phyloP scores from a whole-genome alignment of 2,329 filamentous ascomycete genomes.

The Ophiostoma perfectum region DNA sequence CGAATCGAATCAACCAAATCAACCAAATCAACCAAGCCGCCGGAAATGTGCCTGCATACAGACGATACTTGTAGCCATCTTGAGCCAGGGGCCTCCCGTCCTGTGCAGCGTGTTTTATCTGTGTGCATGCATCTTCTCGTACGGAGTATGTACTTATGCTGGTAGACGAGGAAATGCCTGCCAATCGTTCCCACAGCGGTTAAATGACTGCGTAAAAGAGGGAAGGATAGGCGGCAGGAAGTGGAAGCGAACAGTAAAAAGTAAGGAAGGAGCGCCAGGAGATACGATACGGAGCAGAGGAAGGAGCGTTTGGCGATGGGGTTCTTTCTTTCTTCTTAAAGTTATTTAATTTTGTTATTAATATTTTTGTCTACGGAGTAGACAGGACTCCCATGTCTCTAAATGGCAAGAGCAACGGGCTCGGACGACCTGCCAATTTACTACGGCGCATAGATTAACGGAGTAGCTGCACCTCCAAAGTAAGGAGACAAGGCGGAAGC shows the following conservation, averaged over 20 bases:
- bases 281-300: background rate
- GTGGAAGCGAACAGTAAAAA: background rate
- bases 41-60: slow-evolving; percentile 1
- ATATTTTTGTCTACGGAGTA: background rate
- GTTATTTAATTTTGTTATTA: too few relatives aligned
- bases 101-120: background rate
- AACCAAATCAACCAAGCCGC: background rate
- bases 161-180: background rate
- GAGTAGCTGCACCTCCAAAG: too few relatives aligned
- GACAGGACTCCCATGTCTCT: background rate
- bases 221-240: background rate
- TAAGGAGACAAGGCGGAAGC: background rate
- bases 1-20: background rate
- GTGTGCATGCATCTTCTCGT: background rate
- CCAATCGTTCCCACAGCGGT: background rate
- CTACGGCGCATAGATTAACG: background rate
- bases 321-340: slow-evolving; percentile 1
- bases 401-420: slow-evolving; percentile 9
- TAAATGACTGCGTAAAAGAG: background rate
- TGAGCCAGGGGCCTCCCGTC: background rate
- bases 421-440: background rate
- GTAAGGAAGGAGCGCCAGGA: background rate
- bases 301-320: slow-evolving; percentile 6
- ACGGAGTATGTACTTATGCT: background rate
- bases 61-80: background rate